Evolutionary conservation across 192 early-diverging fungal genomes (phyloP).

Genomic region (Linnemannia exigua): DNA sequence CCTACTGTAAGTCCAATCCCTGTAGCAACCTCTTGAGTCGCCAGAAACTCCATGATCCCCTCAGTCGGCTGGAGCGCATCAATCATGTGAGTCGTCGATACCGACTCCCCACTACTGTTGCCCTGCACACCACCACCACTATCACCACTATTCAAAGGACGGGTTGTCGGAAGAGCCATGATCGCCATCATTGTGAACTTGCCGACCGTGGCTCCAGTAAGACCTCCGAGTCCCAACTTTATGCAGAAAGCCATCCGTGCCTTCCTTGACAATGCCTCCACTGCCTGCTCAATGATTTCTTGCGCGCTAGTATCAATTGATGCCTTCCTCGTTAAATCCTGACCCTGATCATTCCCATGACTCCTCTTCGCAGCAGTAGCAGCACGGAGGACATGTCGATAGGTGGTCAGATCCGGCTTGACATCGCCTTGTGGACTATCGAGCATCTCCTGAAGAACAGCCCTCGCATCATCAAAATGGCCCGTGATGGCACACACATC

Average conservation of each 20-base stretch:
- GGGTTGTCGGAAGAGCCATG: slow-evolving; percentile 29
- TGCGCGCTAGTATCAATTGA: slow-evolving; percentile 13
- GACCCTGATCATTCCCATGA: not conserved
- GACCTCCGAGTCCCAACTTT: slow-evolving; percentile 37
- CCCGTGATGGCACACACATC: slow-evolving; percentile 42
- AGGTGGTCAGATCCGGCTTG: slow-evolving; percentile 48
- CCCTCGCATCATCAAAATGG: slow-evolving; percentile 31
- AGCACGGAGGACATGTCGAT: slow-evolving; percentile 26
- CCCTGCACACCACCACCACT: not conserved
- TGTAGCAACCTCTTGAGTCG: slow-evolving; percentile 35
- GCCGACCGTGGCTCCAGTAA: slow-evolving; percentile 35
- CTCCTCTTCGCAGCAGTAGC: not conserved
- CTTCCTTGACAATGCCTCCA: slow-evolving; percentile 19
- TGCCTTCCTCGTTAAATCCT: not conserved
- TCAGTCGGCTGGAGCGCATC: slow-evolving; percentile 10
- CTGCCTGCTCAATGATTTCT: slow-evolving; percentile 17
- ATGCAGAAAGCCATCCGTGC: slow-evolving; percentile 32
- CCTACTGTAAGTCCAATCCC: slow-evolving; percentile 38
- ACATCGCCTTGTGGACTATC: slow-evolving; percentile 31
- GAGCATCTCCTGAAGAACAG: slow-evolving; percentile 32
- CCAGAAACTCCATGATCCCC: slow-evolving; percentile 30
- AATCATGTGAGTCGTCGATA: not conserved
- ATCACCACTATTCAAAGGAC: not conserved
- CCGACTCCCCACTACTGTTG: not conserved
- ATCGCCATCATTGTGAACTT: slow-evolving; percentile 47